phyloP scores from a whole-genome alignment of 73 alveolate genomes.

The Symbiodinium pilosum region DNA sequence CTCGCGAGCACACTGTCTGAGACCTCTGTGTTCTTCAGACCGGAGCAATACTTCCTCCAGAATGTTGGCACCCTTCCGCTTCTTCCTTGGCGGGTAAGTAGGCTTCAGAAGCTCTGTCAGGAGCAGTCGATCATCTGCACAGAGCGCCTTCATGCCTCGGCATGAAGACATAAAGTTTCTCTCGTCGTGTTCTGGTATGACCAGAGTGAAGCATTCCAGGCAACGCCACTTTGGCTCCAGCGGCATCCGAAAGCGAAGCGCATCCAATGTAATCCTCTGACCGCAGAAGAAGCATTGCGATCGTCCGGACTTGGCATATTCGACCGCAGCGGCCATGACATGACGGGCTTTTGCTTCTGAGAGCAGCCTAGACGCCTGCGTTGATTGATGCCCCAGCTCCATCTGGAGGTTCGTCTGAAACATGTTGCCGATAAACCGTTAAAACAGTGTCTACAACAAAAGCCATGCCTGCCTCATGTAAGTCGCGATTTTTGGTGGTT shows the following conservation, averaged over 20 bases:
- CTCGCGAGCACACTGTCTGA: conserved; percentile 41
- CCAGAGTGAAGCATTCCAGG: conserved; percentile 19
- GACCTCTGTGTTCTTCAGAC: conserved; percentile 29
- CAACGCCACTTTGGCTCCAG: conserved; percentile 59
- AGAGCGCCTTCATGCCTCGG: not conserved
- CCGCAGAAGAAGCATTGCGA: conserved; percentile 27
- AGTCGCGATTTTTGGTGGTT: too few relatives aligned
- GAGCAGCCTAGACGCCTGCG: too few relatives aligned
- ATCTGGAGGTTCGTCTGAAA: too few relatives aligned
- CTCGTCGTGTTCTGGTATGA: not conserved
- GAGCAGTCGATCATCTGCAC: conserved; percentile 11
- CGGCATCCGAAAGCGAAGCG: conserved; percentile 38
- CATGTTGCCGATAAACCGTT: too few relatives aligned
- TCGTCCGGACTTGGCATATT: conserved; percentile 39
- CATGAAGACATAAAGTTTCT: not conserved
- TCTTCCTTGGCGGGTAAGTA: too few relatives aligned
- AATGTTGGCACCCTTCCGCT: not conserved
- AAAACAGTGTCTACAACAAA: too few relatives aligned
- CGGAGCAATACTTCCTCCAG: not conserved
- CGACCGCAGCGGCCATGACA: conserved; percentile 16
- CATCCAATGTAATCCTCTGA: not conserved
- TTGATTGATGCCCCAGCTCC: too few relatives aligned
- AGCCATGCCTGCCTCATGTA: too few relatives aligned
- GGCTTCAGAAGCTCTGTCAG: not conserved
- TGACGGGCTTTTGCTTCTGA: too few relatives aligned